Conservation (phyloP, 2,329 filamentous ascomycete species). For the Arthrinium puccinioides region DNA sequence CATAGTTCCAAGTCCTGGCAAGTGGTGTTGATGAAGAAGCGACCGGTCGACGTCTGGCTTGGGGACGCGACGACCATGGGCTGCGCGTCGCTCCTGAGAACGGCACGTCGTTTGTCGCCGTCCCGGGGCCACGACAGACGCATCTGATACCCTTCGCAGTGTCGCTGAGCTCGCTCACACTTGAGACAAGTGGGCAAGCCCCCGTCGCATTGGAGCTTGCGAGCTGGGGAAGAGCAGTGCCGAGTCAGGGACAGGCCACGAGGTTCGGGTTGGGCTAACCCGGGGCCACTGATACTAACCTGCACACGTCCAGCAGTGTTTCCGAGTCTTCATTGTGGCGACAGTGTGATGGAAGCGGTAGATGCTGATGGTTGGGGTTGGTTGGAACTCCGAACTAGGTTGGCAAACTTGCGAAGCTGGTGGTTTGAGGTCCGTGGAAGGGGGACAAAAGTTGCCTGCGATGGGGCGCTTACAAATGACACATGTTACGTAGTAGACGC, state of each 20-base stretch:
- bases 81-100: slow-evolving; percentile 5
- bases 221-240: slow-evolving; percentile 8
- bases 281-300: slow-evolving; percentile 7
- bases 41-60: neutral
- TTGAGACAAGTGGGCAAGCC: slow-evolving; percentile 12
- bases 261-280: too few species aligned
- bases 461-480: too few species aligned
- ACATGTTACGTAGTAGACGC: too few species aligned
- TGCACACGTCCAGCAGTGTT: slow-evolving; percentile 18
- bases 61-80: too few species aligned
- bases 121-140: slow-evolving; percentile 22
- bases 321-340: slow-evolving; percentile 8
- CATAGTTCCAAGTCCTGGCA: slow-evolving; percentile 14
- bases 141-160: slow-evolving; percentile 17
- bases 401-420: too few species aligned
- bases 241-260: neutral
- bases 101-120: slow-evolving; percentile 15
- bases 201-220: slow-evolving; percentile 16
- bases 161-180: slow-evolving; percentile 11
- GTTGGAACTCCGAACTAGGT: too few species aligned
- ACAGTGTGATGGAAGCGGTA: too few species aligned
- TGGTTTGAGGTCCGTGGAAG: too few species aligned
- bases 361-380: too few species aligned
- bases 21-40: slow-evolving; percentile 15
- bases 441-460: too few species aligned